Base-by-base conservation (phyloP, 2,329 filamentous ascomycete species). In the Microthyrium microscopicum region DNA sequence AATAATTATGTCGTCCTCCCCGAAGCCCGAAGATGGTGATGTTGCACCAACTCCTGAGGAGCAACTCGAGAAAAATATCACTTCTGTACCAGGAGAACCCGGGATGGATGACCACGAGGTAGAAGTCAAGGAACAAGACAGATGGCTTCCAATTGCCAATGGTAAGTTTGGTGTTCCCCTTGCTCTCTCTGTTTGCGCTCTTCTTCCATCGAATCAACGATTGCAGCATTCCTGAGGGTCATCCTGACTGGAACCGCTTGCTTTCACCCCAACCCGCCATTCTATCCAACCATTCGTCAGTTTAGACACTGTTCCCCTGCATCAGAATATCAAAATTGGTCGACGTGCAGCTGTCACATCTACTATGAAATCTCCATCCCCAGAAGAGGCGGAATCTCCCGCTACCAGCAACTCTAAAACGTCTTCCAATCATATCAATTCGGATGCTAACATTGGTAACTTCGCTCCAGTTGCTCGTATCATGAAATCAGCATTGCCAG, bases 71-170 rank as follows among this genome's bases (percentile, higher is more conserved):
- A 76, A 77, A 68, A 20, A 20, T 24, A 29, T 15, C 26, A 20
- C 18, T 16, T 12, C 24, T 19, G 35, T 16, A 20, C 77, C 78
- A 72, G 91, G 92, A 81, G 84, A 91, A 52, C 64, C 69, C 62
- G 76, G 60, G 77, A 81, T 64, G 57, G 69, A 69, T 58, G 77
- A 70, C 57, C 83, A 83, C 61, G 87, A 95, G 65, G 93, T 94
- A 57, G 87, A 95, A 64, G 87, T 95, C 61, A 95, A 95, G 70
- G 89, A 98, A 63, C 89, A 98, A 63, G 89, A 98, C 63, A 70
- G 89, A 69, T 98, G 89, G 89, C 73, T 98, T 57, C 89, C 89
- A 57, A 98, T 98, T 72, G 89, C 89, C 64, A 98, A 98, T 84
- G 89, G 89, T 98, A 72, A 72, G 89, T 89, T 45, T 31, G 39